Evolutionary conservation across 495 filamentous ascomycete genomes (phyloP).

Genomic region (Podospora pseudoanserina): DNA sequence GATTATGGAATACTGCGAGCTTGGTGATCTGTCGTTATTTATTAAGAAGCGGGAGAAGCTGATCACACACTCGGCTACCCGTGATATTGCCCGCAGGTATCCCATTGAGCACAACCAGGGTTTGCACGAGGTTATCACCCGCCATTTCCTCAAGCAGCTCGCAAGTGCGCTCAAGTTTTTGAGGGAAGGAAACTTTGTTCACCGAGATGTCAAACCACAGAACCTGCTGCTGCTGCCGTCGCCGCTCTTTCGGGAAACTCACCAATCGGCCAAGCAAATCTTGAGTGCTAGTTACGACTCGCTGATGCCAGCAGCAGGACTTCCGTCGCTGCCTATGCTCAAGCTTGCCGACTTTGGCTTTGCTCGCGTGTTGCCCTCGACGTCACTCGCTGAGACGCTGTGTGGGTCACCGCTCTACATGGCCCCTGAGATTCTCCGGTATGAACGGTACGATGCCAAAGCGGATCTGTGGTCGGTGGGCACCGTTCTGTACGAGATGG

Average conservation of each 20-base stretch:
- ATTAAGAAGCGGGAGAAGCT: conserved; percentile 88
- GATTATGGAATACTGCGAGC: conserved; percentile 96
- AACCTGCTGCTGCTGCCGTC: conserved; percentile 90
- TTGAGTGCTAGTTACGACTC: conserved; percentile 68
- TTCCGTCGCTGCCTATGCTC: conserved; percentile 87
- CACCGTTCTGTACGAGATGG: conserved; percentile 93
- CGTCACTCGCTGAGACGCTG: conserved; percentile 88
- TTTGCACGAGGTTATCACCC: conserved; percentile 86
- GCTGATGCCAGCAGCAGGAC: conserved; percentile 71
- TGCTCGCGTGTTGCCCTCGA: conserved; percentile 81
- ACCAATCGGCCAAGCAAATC: conserved; percentile 43
- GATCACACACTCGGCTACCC: conserved; percentile 67
- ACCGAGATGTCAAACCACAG: conserved; percentile 96
- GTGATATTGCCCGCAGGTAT: conserved; percentile 86
- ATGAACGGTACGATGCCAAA: conserved; percentile 95
- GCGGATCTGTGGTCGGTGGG: conserved; percentile 97
- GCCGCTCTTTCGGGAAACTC: conserved; percentile 52
- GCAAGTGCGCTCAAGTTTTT: conserved; percentile 89
- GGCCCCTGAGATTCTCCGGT: conserved; percentile 95
- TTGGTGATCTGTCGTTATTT: conserved; percentile 89
- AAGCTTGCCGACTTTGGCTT: conserved; percentile 99
- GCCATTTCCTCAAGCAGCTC: conserved; percentile 95
- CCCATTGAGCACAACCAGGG: conserved; percentile 76
- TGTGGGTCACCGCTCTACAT: conserved; percentile 99
- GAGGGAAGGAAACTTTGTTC: conserved; percentile 77